These are phyloP conservation scores for Diversispora epigaea DNA, from an alignment of 192 early-diverging fungal genomes.

Conservation along the genomic window DNA sequence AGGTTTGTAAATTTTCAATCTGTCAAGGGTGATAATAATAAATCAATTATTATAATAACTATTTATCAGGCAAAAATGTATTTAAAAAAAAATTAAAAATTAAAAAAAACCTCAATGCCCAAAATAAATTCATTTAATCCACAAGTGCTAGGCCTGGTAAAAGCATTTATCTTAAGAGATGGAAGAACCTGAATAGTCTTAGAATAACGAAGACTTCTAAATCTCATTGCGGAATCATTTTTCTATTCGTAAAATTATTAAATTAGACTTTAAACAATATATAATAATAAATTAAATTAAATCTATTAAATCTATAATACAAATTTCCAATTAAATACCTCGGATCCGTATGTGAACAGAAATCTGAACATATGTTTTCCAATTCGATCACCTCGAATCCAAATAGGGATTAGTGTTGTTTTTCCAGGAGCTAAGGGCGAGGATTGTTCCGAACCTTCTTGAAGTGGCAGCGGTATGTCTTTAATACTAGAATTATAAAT, in stretches of 20 bases:
- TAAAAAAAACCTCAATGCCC: slow-evolving; percentile 81
- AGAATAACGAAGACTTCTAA: slow-evolving; percentile 66
- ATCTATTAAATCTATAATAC: neutral
- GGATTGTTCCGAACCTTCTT: slow-evolving; percentile 30
- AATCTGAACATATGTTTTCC: slow-evolving; percentile 80
- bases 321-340: slow-evolving; percentile 41
- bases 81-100: neutral
- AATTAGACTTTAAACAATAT: neutral
- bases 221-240: slow-evolving; percentile 59
- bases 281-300: neutral
- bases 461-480: slow-evolving; percentile 46
- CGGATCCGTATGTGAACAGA: slow-evolving; percentile 80
- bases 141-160: slow-evolving; percentile 81
- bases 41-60: slow-evolving; percentile 37
- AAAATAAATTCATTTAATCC: slow-evolving; percentile 83
- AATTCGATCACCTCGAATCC: slow-evolving; percentile 88
- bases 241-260: slow-evolving; percentile 40
- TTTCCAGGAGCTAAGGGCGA: slow-evolving; percentile 61
- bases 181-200: slow-evolving; percentile 68
- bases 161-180: slow-evolving; percentile 91
- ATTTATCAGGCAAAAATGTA: slow-evolving; percentile 36
- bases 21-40: slow-evolving; percentile 40
- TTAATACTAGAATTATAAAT: slow-evolving; percentile 57
- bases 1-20: slow-evolving; percentile 72
- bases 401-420: slow-evolving; percentile 75